Percentiles rank a stretch among this genome's conserved stretches.
Evolutionary conservation across 768 basidiomycete genomes (phyloP).

Genomic region (Rhizopogon vulgaris): DNA sequence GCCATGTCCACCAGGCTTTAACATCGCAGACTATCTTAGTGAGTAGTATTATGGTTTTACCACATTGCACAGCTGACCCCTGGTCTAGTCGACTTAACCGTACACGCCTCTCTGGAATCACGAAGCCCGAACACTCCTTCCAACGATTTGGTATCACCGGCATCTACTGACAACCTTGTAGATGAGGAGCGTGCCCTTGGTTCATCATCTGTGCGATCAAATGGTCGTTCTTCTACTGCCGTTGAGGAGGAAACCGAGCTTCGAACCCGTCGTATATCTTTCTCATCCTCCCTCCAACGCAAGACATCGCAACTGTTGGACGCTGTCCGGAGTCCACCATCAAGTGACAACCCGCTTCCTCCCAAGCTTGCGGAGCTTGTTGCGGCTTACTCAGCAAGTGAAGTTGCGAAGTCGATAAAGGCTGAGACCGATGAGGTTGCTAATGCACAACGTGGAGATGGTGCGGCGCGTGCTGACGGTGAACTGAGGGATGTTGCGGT

Average conservation of each 20-base stretch:
- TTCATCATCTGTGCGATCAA: slow-evolving; percentile 33
- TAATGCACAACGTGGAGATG: slow-evolving; percentile 11
- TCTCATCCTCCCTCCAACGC: slow-evolving; percentile 51
- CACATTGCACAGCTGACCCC: not conserved
- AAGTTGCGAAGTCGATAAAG: slow-evolving; percentile 55
- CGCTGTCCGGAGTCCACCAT: slow-evolving; percentile 36
- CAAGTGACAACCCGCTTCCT: slow-evolving; percentile 28
- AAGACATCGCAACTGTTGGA: slow-evolving; percentile 74
- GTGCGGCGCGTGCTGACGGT: slow-evolving; percentile 20
- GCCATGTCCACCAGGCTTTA: slow-evolving; percentile 89
- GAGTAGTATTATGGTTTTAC: slow-evolving; percentile 23
- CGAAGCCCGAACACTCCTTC: slow-evolving; percentile 29
- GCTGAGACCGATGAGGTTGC: slow-evolving; percentile 51
- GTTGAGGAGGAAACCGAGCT: slow-evolving; percentile 46
- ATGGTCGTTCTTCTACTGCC: slow-evolving; percentile 24
- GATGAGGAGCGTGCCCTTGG: slow-evolving; percentile 72
- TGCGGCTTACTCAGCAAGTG: slow-evolving; percentile 60
- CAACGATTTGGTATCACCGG: slow-evolving; percentile 38
- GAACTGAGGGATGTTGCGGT: slow-evolving; percentile 61
- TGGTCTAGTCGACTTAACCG: slow-evolving; percentile 61
- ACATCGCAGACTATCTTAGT: slow-evolving; percentile 97
- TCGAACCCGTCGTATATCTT: slow-evolving; percentile 39
- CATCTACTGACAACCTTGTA: slow-evolving; percentile 38
- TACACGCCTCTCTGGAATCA: slow-evolving; percentile 44
- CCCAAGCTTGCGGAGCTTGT: slow-evolving; percentile 68